phyloP scores from a whole-genome alignment of 2,329 filamentous ascomycete species.

The Pezicula rhizophila region DNA sequence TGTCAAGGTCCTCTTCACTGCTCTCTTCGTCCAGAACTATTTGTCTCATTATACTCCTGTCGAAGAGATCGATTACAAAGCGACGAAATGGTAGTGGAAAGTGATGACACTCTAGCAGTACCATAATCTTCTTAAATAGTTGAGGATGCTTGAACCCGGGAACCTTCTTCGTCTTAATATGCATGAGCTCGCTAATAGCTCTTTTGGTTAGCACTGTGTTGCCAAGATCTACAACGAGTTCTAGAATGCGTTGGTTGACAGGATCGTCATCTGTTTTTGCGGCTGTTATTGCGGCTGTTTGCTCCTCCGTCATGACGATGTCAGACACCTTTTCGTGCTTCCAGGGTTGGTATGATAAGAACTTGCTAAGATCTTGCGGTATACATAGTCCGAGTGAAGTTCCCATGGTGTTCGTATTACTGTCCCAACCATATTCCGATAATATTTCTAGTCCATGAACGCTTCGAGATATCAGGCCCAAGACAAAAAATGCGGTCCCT shows the following conservation, averaged over 20 bases:
- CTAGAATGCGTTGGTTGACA: conserved; percentile 68
- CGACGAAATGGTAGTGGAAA: conserved; percentile 82
- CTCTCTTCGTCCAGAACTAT: conserved; percentile 69
- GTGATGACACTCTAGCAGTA: conserved; percentile 80
- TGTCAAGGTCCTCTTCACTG: conserved; percentile 21
- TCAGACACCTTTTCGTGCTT: conserved; percentile 29
- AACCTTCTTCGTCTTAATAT: conserved; percentile 71
- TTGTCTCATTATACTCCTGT: conserved; percentile 77
- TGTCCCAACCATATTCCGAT: conserved; percentile 86
- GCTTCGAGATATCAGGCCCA: conserved; percentile 87
- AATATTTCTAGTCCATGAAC: conserved; percentile 89
- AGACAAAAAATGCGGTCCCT: conserved; percentile 92
- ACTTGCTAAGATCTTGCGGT: conserved; percentile 67
- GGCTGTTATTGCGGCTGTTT: conserved; percentile 39
- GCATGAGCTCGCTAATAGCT: conserved; percentile 72
- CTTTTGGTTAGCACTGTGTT: conserved; percentile 91
- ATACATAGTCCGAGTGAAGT: conserved; percentile 83
- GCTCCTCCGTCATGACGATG: conserved; percentile 33
- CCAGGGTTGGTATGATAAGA: conserved; percentile 68
- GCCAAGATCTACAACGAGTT: conserved; percentile 79
- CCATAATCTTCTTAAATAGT: conserved; percentile 81
- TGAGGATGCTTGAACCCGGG: conserved; percentile 68
- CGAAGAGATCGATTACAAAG: conserved; percentile 90
- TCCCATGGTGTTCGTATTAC: conserved; percentile 77
- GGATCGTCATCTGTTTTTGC: conserved; percentile 51